Percentiles rank a stretch among this genome's conserved stretches.
Conservation (phyloP, 768 basidiomycete species). For the Pleurotus cornucopiae region DNA sequence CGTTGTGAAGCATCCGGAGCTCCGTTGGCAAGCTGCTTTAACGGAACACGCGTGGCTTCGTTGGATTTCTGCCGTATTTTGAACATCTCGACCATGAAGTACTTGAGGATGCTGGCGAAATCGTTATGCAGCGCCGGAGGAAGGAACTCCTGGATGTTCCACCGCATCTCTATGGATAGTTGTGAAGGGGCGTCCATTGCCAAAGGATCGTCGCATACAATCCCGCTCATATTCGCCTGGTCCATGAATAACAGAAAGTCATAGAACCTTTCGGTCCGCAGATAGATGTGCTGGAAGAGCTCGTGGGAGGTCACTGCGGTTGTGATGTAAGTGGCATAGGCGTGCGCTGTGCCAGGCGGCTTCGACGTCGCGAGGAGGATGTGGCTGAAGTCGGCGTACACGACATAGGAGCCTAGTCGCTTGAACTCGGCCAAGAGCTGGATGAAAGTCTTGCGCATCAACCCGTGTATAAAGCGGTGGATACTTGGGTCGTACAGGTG, state of each 20-base stretch:
- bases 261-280: conserved; percentile 85
- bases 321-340: conserved; percentile 93
- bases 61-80: conserved; percentile 63
- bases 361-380: conserved; percentile 92
- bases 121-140: conserved; percentile 77
- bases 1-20: conserved; percentile 61
- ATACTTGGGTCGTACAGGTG: conserved; percentile 90
- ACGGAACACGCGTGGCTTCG: conserved; percentile 59
- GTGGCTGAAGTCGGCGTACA: conserved; percentile 90
- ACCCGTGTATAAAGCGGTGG: conserved; percentile 87
- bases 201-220: conserved; percentile 78
- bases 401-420: conserved; percentile 86
- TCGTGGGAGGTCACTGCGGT: conserved; percentile 93
- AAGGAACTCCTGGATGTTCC: conserved; percentile 91
- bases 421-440: conserved; percentile 96
- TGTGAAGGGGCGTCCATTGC: conserved; percentile 67
- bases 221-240: conserved; percentile 83
- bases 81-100: conserved; percentile 84
- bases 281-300: conserved; percentile 88
- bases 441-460: conserved; percentile 98
- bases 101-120: conserved; percentile 69
- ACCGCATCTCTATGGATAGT: conserved; percentile 75
- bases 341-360: conserved; percentile 91
- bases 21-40: conserved; percentile 62
- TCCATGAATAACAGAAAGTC: conserved; percentile 97